Conservation (phyloP, 306 rosid genomes). For the Trichosanthes cucumerina region DNA sequence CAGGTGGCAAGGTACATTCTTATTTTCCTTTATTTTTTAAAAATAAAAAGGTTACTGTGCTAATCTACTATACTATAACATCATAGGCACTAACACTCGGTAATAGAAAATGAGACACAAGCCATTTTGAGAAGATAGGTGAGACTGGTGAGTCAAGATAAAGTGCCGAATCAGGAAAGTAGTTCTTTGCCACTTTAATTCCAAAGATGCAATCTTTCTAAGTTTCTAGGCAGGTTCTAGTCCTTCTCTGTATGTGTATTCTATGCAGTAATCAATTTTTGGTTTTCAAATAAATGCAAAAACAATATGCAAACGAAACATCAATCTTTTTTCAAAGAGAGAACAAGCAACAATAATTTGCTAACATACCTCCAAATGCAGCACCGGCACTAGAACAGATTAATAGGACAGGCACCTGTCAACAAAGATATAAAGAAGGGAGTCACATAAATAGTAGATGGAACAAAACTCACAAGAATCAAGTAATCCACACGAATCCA, state of each 20-base stretch:
- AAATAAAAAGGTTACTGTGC: no score
- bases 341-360: background rate
- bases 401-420: constrained; percentile 77
- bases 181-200: background rate
- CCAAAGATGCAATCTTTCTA: background rate
- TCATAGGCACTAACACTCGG: no score
- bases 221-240: background rate
- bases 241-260: background rate
- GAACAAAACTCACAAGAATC: background rate
- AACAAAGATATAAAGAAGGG: constrained; percentile 12
- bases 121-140: no score
- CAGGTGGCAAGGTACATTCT: background rate
- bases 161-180: background rate
- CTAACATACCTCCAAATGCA: constrained; percentile 70
- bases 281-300: background rate
- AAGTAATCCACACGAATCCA: background rate
- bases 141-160: background rate
- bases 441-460: background rate
- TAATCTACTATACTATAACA: no score
- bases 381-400: constrained; percentile 69
- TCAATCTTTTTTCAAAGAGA: background rate
- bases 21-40: no score
- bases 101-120: no score
- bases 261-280: background rate
- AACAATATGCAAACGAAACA: background rate